phyloP scores from a whole-genome alignment of 352 stramenopile genomes.

The Pythium folliculosum region DNA sequence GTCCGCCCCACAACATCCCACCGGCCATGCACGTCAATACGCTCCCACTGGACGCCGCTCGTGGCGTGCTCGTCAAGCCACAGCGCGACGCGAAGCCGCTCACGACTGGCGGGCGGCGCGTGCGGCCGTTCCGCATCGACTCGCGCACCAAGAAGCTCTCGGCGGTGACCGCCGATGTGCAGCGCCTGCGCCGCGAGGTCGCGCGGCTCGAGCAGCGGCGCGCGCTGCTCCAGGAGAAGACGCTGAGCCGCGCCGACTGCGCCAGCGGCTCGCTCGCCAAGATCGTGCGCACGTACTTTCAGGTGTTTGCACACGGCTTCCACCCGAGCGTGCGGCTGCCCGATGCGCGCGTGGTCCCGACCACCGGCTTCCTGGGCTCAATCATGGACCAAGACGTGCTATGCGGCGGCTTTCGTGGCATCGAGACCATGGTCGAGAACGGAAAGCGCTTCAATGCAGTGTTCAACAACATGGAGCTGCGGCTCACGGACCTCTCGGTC shows the following conservation, averaged over 20 bases:
- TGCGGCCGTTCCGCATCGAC: constrained; percentile 7
- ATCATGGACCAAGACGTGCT: constrained; percentile 27
- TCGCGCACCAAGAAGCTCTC: constrained; percentile 17
- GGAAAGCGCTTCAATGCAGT: constrained; percentile 19
- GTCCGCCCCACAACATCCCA: too few species aligned
- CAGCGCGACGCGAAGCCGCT: too few species aligned
- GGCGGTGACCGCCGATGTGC: constrained; percentile 12
- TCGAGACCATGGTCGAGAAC: constrained; percentile 20
- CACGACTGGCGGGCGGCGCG: neutral
- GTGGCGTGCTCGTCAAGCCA: too few species aligned
- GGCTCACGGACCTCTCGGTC: constrained; percentile 11
- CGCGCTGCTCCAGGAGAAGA: constrained; percentile 12
- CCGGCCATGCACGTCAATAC: too few species aligned
- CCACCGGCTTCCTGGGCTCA: constrained; percentile 2
- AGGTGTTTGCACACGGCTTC: constrained; percentile 16
- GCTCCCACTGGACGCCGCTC: too few species aligned
- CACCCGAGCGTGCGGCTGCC: constrained; percentile 6
- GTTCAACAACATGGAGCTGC: constrained; percentile 16
- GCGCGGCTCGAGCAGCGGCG: constrained; percentile 15
- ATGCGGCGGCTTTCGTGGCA: constrained; percentile 14
- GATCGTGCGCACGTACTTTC: constrained; percentile 11
- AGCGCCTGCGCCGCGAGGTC: constrained; percentile 8
- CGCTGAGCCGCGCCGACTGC: constrained; percentile 16
- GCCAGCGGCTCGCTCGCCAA: constrained; percentile 6
- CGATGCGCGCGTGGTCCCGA: neutral